Percentiles rank a stretch among this genome's conserved stretches.
Conservation (phyloP, 2,329 filamentous ascomycete genomes). For the Calonectria henricotiae region DNA sequence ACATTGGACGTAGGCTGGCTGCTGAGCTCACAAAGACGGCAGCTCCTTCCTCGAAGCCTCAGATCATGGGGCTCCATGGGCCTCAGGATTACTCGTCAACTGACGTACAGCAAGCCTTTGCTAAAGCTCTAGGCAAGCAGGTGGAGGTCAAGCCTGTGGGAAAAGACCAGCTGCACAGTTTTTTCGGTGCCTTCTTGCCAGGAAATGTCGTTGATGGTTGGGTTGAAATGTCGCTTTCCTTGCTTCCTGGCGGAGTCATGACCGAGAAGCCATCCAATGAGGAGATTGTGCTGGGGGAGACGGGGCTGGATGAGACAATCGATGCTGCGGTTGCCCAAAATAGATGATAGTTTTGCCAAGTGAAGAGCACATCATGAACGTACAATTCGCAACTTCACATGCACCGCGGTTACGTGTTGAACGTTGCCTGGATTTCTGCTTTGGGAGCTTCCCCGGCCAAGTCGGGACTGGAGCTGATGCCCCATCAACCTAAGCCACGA, state of each 20-base stretch:
- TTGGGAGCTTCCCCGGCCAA: background rate
- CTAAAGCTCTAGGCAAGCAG: constrained; percentile 47
- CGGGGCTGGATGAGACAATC: constrained; percentile 44
- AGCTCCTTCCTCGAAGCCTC: constrained; percentile 44
- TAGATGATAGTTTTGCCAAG: background rate
- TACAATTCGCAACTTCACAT: background rate
- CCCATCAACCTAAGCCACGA: background rate
- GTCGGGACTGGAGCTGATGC: background rate
- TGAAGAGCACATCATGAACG: background rate
- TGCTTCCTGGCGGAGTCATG: constrained; percentile 52
- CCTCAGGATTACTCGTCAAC: constrained; percentile 52
- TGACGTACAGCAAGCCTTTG: constrained; percentile 54
- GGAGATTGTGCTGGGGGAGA: constrained; percentile 47
- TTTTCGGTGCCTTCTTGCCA: constrained; percentile 49
- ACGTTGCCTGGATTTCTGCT: background rate
- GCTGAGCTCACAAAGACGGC: constrained; percentile 46
- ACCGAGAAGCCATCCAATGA: constrained; percentile 40
- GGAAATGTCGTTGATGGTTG: constrained; percentile 48
- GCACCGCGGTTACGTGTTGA: background rate
- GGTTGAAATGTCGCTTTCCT: constrained; percentile 54
- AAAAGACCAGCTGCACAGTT: constrained; percentile 44
- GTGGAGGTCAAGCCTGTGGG: constrained; percentile 54
- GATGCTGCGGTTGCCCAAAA: constrained; percentile 16
- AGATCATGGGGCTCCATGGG: constrained; percentile 56
- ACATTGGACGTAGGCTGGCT: constrained; percentile 52